Conservation (phyloP, 305 asterid genomes). For the Caryopteris hybrid region DNA sequence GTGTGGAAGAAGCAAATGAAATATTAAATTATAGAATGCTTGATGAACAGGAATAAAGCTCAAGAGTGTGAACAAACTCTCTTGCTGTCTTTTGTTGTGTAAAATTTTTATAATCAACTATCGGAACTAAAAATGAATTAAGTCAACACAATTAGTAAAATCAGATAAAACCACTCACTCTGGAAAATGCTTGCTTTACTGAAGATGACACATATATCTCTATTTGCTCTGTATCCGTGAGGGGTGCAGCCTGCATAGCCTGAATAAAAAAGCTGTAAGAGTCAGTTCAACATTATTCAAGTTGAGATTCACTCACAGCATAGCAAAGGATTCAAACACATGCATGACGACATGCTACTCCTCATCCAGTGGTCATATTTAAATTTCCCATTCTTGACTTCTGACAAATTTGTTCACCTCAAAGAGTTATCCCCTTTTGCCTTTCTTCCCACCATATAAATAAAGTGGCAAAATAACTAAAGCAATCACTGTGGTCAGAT, state of each 20-base stretch:
- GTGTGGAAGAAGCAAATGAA: no score
- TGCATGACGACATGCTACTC: background rate
- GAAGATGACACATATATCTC: conserved; percentile 85
- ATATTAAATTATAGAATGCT: no score
- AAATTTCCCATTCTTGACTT: background rate
- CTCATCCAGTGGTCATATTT: background rate
- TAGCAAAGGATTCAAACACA: background rate
- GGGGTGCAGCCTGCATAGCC: conserved; percentile 59
- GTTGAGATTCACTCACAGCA: background rate
- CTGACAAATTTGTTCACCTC: background rate
- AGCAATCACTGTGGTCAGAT: background rate
- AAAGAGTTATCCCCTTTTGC: background rate
- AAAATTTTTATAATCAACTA: background rate
- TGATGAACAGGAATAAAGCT: no score
- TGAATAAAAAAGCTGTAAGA: conserved; percentile 34
- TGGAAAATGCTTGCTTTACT: conserved; percentile 69
- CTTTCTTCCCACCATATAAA: conserved; percentile 15
- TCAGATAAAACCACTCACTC: conserved; percentile 49
- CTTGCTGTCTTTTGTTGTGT: background rate
- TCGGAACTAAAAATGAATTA: background rate
- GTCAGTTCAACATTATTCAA: conserved; percentile 10
- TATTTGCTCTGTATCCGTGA: conserved; percentile 79
- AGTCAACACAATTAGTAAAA: conserved; percentile 14
- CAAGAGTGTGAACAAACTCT: no score
- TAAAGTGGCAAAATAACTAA: background rate